Percentiles rank a stretch among this genome's conserved stretches.
These are phyloP conservation scores for Gleditsia sinensis DNA, from an alignment of 306 rosid genomes.

Conservation along the genomic window DNA sequence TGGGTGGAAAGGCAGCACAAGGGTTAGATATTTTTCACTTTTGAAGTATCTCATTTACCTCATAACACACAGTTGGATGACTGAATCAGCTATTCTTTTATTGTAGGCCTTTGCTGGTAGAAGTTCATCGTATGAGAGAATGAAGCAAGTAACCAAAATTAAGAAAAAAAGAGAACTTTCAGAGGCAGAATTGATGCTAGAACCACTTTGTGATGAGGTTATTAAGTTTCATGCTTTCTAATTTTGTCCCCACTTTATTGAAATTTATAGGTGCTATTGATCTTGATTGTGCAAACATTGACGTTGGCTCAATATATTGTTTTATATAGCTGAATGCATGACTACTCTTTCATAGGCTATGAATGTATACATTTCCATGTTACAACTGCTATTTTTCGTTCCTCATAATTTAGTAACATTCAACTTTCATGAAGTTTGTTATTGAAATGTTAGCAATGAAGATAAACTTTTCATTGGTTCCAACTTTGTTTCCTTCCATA, in stretches of 20 bases:
- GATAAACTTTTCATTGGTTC: no score
- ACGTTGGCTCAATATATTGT: not conserved
- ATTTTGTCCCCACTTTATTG: constrained; percentile 11
- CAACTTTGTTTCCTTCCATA: no score
- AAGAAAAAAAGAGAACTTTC: constrained; percentile 62
- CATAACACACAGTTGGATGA: constrained; percentile 18
- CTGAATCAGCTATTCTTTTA: constrained; percentile 25
- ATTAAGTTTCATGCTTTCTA: constrained; percentile 27
- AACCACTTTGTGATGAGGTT: constrained; percentile 90
- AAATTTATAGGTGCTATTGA: constrained; percentile 5
- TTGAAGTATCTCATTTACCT: not conserved
- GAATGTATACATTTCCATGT: no score
- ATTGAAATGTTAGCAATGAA: no score
- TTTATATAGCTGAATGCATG: not conserved
- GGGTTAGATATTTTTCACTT: constrained; percentile 52
- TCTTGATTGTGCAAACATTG: constrained; percentile 17
- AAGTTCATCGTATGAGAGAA: constrained; percentile 27
- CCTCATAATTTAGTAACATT: no score
- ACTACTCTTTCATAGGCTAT: not conserved
- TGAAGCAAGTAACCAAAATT: constrained; percentile 8
- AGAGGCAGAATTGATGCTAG: constrained; percentile 64
- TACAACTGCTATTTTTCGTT: no score
- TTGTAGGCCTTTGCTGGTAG: constrained; percentile 69
- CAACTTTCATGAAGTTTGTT: no score
- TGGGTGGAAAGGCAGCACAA: constrained; percentile 84